Base-by-base conservation (phyloP, 2,329 filamentous ascomycete genomes). In the Thermoascus crustaceus region DNA sequence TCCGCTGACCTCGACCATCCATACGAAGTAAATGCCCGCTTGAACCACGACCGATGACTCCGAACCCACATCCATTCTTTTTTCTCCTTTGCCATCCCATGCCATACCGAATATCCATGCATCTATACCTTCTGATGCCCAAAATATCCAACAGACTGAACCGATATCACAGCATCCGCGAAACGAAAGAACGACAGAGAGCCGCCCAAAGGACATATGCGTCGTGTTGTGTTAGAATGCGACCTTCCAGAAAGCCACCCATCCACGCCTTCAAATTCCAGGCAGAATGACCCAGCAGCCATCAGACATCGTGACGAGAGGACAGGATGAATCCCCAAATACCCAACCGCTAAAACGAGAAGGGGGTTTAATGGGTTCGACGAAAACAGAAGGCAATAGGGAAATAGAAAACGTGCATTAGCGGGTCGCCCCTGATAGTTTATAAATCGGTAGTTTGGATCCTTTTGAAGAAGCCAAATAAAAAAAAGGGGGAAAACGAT, bases 371-470 rank as follows among this genome's bases (percentile, higher is more conserved):
- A 8, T 22, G 16, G 16, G 34, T 27, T 23, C 27, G n/a, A 19
- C 17, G 16, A 32, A 35, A 23, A n/a, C 16, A 22, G 10, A 30
- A 39, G 9, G 24, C 13, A 20, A 30, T 23, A n/a, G 19, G 13
- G 17, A 23, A 38, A 35, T 36, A 14, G 33, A 38, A 39, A 30
- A 42, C 35, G 35, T 39, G 41, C 32, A 55, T 56, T 58, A 58
- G 41, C 44, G 53, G 55, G 53, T 57, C 45, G 55, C 54, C 56
- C 56, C 53, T 41, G 22, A 42, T 57, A 55, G 37, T 59, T 49
- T 58, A 57, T 55, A 49, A 41, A 29, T 24, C 41, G 21, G 27
- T 32, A 32, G 24, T 32, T 45, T 42, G 34, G 33, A 17, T 27
- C 35, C 18, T 37, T 39, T 42, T 23, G 11, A 7, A 7, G 16